Percentiles rank a stretch among this genome's conserved stretches.
phyloP scores from a whole-genome alignment of 306 rosid genomes.

The Begonia peltatifolia region DNA sequence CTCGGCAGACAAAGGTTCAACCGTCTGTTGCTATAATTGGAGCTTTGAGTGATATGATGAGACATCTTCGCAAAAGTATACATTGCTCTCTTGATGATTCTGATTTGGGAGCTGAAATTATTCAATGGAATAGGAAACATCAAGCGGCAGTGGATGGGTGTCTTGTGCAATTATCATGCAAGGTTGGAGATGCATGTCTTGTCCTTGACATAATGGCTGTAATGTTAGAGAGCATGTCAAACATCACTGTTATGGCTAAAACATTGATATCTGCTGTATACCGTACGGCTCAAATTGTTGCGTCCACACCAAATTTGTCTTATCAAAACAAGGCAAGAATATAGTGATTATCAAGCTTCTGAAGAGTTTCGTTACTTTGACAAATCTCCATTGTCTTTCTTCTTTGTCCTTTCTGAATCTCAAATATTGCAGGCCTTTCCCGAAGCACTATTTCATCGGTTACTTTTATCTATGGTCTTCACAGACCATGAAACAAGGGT shows the following conservation, averaged over 20 bases:
- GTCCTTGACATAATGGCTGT: conserved; percentile 79
- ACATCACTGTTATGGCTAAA: conserved; percentile 46
- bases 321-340: conserved; percentile 30
- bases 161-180: conserved; percentile 64
- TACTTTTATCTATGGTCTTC: conserved; percentile 74
- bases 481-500: conserved; percentile 82
- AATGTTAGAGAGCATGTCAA: conserved; percentile 74
- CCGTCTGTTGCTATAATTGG: conserved; percentile 62
- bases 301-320: conserved; percentile 25
- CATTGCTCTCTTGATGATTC: conserved; percentile 57
- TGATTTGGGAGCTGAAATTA: conserved; percentile 30
- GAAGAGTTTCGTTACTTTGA: conserved; percentile 11
- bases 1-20: conserved; percentile 51
- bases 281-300: conserved; percentile 31
- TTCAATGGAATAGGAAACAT: conserved; percentile 53
- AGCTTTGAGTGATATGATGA: conserved; percentile 70
- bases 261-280: conserved; percentile 30
- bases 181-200: conserved; percentile 86
- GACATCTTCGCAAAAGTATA: conserved; percentile 75
- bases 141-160: conserved; percentile 66
- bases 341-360: conserved; percentile 7
- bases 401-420: background rate
- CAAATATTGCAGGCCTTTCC: conserved; percentile 24
- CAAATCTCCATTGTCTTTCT: background rate
- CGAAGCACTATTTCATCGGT: conserved; percentile 27